Base-by-base conservation (phyloP, 2,329 filamentous ascomycete species). In the Chalara sp. region DNA sequence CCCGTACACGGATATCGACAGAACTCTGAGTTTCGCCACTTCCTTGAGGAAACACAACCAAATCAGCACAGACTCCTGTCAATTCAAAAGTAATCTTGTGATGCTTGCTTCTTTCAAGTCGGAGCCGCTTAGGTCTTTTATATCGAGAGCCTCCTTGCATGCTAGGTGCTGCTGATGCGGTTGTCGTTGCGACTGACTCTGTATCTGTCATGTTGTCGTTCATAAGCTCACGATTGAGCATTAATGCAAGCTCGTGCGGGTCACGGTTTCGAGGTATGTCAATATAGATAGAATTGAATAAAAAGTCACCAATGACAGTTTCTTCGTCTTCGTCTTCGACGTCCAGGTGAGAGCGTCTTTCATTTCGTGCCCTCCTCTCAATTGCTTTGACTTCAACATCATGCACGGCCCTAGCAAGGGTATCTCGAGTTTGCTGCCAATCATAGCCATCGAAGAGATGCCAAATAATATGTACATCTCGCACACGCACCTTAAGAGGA, bases 231-330 rank as follows among this genome's bases (percentile, higher is more conserved):
- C 86, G 83, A 63, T 96, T 96, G 68, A 99, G 96, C 39, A 87
- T 87, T 44, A 82, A 80, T 4, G 88, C 77, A 7, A 97, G 76
- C 32, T 95, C 89, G 48, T 81, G 81, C 5, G 90, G 89, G 60
- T 97, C 92, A 52, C 86, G 82, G 59, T 91, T 93, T 8, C 87
- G 79, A 0, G 92, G 87, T 13, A 99, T 87, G 11, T 88, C 90
- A 60, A 99, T 96, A 71, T 96, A 99, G 49, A 99, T 96, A 0
- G 93, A 99, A 66, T 99, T 97, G 76, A 99, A 99, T 12, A 99
- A 75, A 60, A 95, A 95, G 65, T 99, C 95, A 5, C 89, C 90
- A 67, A 97, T 95, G 5, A 87, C 87, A 10, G 83, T 88, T 67
- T 91, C 87, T 42, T 91, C 86, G 46, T 95, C 87, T 28, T 86